Evolutionary conservation across 176 grass and related monocot species (phyloP), one percentile per base, ranked within the genome.

Genomic region (Saccharum spontaneum): DNA sequence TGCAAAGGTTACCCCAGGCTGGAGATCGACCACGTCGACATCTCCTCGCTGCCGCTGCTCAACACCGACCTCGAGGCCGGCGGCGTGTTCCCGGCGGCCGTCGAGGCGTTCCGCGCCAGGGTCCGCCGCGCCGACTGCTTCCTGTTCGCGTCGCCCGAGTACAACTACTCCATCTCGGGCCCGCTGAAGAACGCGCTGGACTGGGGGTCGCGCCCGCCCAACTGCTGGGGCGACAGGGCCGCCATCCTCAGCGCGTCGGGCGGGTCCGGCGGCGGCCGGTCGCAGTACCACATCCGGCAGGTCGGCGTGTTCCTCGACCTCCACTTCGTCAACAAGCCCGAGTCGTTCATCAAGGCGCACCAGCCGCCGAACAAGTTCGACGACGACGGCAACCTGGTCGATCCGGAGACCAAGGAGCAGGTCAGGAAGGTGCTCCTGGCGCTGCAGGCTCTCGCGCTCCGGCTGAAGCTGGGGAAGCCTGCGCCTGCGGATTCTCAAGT

Each of bases 301-400:
- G 88, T 98, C 10, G 93, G 93, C 3, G 91, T 95, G 17, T 94
- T 87, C 73, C 44, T 95, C 14, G 89, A 98, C 69, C 16, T 98
- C 46, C 93, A 95, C 79, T 98, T 98, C 93, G 90, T 98, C 86
- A 98, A 98, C 82, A 98, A 95, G 65, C 91, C 96, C 0, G 91
- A 95, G 67, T n/a, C 86, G 8, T 95, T 90, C 70, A 86, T 90
- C n/a, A 73, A 69, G 8, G 91, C 93, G 24, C 69, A 89, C 57
- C 34, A 73, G 0, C 83, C 83, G 0, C 84, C 78, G 0, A 62
- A 13, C 6, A 98, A 95, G 78, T 98, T 98, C 5, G 89, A 98
- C 79, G 18, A 7, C 8, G 75, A 95, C 0, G 96, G 88, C 17
- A 87, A 95, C 73, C 76, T 98, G 73, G 41, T 92, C 8, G 87